Evolutionary conservation across 192 early-diverging fungal genomes (phyloP).

Genomic region (Kickxella alabastrina): DNA sequence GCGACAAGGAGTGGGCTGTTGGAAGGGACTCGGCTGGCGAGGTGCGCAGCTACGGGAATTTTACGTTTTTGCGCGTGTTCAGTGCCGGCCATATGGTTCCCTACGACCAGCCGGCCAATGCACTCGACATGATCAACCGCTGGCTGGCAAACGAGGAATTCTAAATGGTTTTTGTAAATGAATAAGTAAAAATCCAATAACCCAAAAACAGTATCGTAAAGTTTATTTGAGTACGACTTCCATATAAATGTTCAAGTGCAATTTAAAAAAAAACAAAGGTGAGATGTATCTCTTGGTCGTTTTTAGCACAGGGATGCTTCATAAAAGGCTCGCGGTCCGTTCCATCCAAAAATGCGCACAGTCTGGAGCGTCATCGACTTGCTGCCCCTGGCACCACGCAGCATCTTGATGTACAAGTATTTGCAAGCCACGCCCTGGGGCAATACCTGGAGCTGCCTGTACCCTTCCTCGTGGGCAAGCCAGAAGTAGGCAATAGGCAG

Average conservation of each 20-base stretch:
- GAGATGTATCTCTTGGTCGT: not conserved
- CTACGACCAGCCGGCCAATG: slow-evolving; percentile 77
- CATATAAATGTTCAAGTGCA: not conserved
- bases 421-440: slow-evolving; percentile 36
- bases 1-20: slow-evolving; percentile 69
- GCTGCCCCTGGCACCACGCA: slow-evolving; percentile 16
- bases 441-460: slow-evolving; percentile 38
- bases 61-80: slow-evolving; percentile 80
- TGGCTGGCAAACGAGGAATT: slow-evolving; percentile 55
- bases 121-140: slow-evolving; percentile 75
- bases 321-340: slow-evolving; percentile 26
- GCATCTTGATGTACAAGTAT: slow-evolving; percentile 43
- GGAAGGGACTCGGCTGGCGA: slow-evolving; percentile 54
- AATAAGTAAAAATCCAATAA: too few species aligned
- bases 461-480: slow-evolving; percentile 38
- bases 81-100: slow-evolving; percentile 88
- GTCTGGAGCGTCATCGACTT: slow-evolving; percentile 22
- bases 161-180: not conserved
- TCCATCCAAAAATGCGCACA: slow-evolving; percentile 41
- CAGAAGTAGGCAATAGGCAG: slow-evolving; percentile 52
- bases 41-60: slow-evolving; percentile 59
- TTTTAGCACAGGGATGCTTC: slow-evolving; percentile 29
- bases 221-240: too few species aligned
- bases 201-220: too few species aligned
- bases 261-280: not conserved